phyloP scores from a whole-genome alignment of 345 rosid species.

The Rhizophora mangle region DNA sequence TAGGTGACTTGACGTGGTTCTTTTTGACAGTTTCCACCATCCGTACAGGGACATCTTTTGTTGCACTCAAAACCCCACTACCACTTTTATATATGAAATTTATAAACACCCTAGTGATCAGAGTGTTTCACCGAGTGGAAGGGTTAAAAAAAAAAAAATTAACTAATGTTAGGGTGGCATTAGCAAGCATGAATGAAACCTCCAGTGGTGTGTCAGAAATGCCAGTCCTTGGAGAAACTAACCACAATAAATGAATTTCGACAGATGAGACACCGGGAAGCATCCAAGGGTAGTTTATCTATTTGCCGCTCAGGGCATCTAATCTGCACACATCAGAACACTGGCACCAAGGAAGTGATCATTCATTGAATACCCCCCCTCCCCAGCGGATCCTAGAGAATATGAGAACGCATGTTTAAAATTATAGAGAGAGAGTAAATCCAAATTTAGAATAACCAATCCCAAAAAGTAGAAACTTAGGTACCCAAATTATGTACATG shows the following conservation, averaged over 20 bases:
- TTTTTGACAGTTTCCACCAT: neutral
- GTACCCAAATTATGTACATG: constrained; percentile 42
- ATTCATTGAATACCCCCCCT: neutral
- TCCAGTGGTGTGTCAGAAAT: constrained; percentile 48
- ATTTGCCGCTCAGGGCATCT: neutral
- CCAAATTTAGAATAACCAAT: constrained; percentile 1
- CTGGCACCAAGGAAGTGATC: neutral
- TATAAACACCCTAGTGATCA: neutral
- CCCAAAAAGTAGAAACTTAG: constrained; percentile 16
- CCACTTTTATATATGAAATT: neutral
- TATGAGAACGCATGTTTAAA: neutral
- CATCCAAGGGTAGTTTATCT: constrained; percentile 24
- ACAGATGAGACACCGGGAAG: constrained; percentile 21
- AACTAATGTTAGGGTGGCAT: neutral
- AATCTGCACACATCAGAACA: constrained; percentile 2
- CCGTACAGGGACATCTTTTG: neutral
- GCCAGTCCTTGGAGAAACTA: constrained; percentile 31
- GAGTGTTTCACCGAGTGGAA: too few relatives aligned
- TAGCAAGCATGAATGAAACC: constrained; percentile 13
- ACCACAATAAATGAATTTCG: constrained; percentile 9
- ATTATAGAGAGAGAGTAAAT: neutral
- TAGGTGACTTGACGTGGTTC: neutral
- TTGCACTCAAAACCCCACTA: neutral
- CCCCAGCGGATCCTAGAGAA: neutral
- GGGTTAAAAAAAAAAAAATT: too few relatives aligned